phyloP scores from a whole-genome alignment of 305 asterid genomes.

The Solanum hybrid region DNA sequence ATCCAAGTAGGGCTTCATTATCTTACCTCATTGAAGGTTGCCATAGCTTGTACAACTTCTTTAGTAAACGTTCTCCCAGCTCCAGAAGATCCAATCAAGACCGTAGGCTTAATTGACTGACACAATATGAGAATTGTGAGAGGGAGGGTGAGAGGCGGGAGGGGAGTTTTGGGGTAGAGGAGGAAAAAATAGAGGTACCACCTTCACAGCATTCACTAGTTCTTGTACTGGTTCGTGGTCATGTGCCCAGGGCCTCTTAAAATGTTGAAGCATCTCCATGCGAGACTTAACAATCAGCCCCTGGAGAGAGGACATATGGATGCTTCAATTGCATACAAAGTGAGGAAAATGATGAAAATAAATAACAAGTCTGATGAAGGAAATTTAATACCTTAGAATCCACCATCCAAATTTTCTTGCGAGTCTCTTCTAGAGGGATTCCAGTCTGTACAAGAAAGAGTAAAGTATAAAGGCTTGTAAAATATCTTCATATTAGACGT shows the following conservation, averaged over 20 bases:
- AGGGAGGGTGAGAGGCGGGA: neutral
- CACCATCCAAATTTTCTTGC: constrained; percentile 87
- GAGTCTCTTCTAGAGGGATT: constrained; percentile 73
- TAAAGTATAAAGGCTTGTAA: neutral
- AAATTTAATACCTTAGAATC: constrained; percentile 66
- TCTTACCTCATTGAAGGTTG: constrained; percentile 69
- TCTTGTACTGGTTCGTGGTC: constrained; percentile 73
- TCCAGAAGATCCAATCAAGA: constrained; percentile 96
- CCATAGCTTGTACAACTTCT: constrained; percentile 81
- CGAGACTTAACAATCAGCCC: constrained; percentile 86
- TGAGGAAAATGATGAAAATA: neutral
- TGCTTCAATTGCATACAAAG: neutral
- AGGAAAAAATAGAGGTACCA: constrained; percentile 7
- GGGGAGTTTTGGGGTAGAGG: neutral
- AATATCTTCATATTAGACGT: neutral
- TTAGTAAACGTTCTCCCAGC: constrained; percentile 90
- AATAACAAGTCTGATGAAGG: neutral
- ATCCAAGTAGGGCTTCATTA: neutral
- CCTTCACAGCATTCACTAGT: constrained; percentile 86
- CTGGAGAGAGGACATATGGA: constrained; percentile 24
- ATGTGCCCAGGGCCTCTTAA: constrained; percentile 98
- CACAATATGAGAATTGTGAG: neutral
- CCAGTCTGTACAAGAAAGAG: constrained; percentile 48
- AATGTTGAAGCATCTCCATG: constrained; percentile 83
- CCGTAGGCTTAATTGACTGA: constrained; percentile 87